Conservation (phyloP, 2,329 filamentous ascomycete genomes). For the Trichoderma sp. region DNA sequence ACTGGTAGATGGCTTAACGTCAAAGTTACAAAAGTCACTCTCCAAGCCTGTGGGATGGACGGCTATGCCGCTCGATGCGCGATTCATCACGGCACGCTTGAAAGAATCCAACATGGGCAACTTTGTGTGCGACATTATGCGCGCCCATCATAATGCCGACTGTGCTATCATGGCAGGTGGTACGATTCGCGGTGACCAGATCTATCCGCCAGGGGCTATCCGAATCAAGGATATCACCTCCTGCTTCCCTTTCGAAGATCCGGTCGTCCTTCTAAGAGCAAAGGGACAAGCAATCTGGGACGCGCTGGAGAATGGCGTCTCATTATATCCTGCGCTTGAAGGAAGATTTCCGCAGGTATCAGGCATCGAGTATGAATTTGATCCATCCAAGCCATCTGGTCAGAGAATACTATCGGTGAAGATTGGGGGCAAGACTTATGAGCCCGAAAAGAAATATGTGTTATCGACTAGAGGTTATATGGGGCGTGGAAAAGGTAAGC, state of each 20-base stretch:
- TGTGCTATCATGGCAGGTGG: conserved; percentile 84
- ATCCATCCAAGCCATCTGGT: conserved; percentile 63
- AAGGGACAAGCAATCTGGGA: conserved; percentile 73
- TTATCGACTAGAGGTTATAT: conserved; percentile 87
- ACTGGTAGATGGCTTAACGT: conserved; percentile 70
- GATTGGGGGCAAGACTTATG: conserved; percentile 64
- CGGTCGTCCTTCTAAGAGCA: conserved; percentile 75
- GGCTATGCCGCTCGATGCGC: conserved; percentile 77
- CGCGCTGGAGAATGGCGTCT: conserved; percentile 85
- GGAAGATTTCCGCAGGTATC: conserved; percentile 85
- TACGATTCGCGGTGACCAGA: conserved; percentile 84
- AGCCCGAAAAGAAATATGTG: conserved; percentile 67
- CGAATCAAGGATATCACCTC: conserved; percentile 81
- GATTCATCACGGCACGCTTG: conserved; percentile 79
- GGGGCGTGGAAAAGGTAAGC: conserved; percentile 71
- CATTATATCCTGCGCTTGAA: conserved; percentile 79
- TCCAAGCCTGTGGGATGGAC: conserved; percentile 86
- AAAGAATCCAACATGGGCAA: conserved; percentile 85
- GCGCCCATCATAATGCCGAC: conserved; percentile 77
- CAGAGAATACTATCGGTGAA: conserved; percentile 65
- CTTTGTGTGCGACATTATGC: conserved; percentile 91
- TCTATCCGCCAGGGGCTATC: conserved; percentile 81
- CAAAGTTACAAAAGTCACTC: conserved; percentile 73
- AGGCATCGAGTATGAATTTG: conserved; percentile 76
- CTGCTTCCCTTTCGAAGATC: conserved; percentile 92